Conservation (phyloP, 768 basidiomycete genomes). For the Boletus pseudo-olivaceus region DNA sequence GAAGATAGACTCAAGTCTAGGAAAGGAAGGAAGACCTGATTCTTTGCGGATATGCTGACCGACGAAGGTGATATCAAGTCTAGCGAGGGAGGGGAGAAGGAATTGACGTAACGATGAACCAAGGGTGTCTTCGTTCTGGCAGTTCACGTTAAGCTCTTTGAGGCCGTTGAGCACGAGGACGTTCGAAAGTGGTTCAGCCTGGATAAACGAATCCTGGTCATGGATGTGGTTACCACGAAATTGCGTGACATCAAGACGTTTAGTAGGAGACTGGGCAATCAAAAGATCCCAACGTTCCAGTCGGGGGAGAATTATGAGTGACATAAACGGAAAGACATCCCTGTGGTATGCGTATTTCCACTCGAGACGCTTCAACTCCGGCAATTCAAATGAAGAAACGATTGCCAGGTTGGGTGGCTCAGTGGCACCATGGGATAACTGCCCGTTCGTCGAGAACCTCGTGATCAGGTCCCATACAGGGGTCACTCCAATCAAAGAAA, state of each 20-base stretch:
- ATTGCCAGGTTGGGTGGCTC: constrained; percentile 6
- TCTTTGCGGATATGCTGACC: constrained; percentile 27
- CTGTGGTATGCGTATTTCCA: constrained; percentile 45
- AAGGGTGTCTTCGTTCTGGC: constrained; percentile 38
- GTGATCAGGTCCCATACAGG: constrained; percentile 37
- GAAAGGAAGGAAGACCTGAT: constrained; percentile 33
- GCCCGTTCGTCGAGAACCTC: constrained; percentile 10
- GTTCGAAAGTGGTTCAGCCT: constrained; percentile 26
- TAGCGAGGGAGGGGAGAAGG: constrained; percentile 42
- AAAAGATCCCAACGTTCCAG: constrained; percentile 45
- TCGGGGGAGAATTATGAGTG: constrained; percentile 37
- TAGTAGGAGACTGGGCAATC: constrained; percentile 34
- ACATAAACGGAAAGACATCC: constrained; percentile 43
- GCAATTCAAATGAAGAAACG: constrained; percentile 32
- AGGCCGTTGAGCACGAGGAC: constrained; percentile 30
- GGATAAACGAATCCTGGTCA: constrained; percentile 30
- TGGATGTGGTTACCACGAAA: constrained; percentile 31
- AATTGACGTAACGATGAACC: constrained; percentile 41
- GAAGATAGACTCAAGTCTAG: constrained; percentile 50
- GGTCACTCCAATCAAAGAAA: constrained; percentile 41
- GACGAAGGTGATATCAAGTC: constrained; percentile 42
- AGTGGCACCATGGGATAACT: constrained; percentile 2
- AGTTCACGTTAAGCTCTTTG: constrained; percentile 43
- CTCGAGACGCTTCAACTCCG: constrained; percentile 40
- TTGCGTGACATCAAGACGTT: constrained; percentile 25